Evolutionary conservation across 225 moss, liverwort and hornwort species (phyloP).

Genomic region (Polytrichum commune): DNA sequence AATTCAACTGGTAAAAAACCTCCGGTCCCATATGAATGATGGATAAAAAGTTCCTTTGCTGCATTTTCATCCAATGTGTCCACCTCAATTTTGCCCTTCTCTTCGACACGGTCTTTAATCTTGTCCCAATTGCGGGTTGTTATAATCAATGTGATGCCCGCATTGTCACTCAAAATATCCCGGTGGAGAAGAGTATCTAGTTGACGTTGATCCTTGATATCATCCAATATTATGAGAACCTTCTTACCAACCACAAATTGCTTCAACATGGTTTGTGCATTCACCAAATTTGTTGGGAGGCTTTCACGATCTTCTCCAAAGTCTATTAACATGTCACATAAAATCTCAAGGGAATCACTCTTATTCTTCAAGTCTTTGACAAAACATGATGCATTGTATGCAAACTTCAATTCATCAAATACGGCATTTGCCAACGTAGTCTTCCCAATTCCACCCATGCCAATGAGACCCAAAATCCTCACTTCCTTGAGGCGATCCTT

Average conservation of each 20-base stretch:
- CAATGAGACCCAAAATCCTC: background rate
- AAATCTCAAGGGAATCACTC: background rate
- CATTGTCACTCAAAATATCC: background rate
- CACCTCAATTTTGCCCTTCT: background rate
- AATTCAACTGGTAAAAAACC: background rate
- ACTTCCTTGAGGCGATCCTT: background rate
- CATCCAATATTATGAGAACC: background rate
- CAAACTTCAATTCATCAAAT: background rate
- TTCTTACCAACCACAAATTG: background rate
- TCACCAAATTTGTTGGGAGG: background rate
- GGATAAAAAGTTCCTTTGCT: background rate
- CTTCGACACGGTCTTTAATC: background rate
- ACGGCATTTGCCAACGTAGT: slow-evolving; percentile 4
- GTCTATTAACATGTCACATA: background rate
- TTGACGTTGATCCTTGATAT: background rate
- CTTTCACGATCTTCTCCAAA: background rate
- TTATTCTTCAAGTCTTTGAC: background rate
- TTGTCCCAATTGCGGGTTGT: background rate
- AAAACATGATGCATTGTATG: background rate
- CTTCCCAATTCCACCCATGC: slow-evolving; percentile 10
- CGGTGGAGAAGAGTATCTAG: background rate
- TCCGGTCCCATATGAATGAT: background rate
- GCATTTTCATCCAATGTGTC: background rate
- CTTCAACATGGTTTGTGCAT: background rate
- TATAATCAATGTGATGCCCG: background rate